These are phyloP conservation scores for Avena insularis DNA, from an alignment of 176 grass and related monocot species.

Conservation along the genomic window DNA sequence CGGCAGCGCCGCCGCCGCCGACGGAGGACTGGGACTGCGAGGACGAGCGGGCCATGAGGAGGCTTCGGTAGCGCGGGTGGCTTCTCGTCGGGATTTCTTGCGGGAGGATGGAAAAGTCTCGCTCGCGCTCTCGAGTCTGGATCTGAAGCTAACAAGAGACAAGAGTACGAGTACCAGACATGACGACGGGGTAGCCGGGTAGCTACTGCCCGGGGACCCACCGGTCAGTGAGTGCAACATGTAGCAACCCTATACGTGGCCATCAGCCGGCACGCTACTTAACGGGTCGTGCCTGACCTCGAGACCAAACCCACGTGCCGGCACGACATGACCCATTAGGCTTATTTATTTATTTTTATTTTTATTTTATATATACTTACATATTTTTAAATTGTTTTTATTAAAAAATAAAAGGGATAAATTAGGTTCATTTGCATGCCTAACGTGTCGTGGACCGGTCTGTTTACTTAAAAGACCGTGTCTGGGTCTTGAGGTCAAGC, in stretches of 20 bases:
- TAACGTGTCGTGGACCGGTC: too few species aligned
- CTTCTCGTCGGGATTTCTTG: conserved; percentile 17
- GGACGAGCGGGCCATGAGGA: conserved; percentile 64
- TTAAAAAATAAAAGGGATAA: too few species aligned
- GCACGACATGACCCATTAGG: too few species aligned
- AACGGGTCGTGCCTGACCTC: background rate
- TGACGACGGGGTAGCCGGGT: background rate
- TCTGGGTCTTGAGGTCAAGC: too few species aligned
- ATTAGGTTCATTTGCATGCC: too few species aligned
- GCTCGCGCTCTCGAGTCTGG: conserved; percentile 33
- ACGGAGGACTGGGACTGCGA: conserved; percentile 83
- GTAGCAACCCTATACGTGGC: background rate
- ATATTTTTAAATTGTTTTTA: too few species aligned
- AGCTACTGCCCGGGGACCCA: background rate
- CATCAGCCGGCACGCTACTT: too few species aligned
- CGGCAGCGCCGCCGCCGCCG: conserved; percentile 32
- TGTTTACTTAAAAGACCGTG: too few species aligned
- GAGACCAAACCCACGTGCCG: too few species aligned
- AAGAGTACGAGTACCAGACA: background rate
- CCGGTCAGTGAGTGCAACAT: background rate
- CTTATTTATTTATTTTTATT: too few species aligned
- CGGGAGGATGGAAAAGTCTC: conserved; percentile 15
- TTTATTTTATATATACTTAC: too few species aligned
- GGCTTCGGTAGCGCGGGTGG: background rate
- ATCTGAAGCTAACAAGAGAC: conserved; percentile 25